Evolutionary conservation across 108 stramenopile genomes (phyloP).

Genomic region (Conticribra guillardii): DNA sequence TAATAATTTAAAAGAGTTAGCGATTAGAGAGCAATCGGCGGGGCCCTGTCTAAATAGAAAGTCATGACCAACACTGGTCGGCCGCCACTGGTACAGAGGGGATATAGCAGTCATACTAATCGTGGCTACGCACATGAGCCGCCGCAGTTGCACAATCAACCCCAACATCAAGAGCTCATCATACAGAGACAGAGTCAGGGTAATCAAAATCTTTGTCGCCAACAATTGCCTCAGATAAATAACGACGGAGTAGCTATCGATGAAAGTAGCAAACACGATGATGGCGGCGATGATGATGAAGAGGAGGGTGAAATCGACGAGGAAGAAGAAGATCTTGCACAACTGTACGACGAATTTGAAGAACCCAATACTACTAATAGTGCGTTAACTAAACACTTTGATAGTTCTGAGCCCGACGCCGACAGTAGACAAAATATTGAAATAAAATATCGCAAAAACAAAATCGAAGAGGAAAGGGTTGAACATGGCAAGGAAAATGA

Average conservation of each 20-base stretch:
- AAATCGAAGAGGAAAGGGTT: too few species aligned
- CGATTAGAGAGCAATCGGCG: too few species aligned
- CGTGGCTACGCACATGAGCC: not conserved
- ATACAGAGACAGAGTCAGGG: not conserved
- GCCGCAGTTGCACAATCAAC: not conserved
- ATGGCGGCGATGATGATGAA: slow-evolving; percentile 24
- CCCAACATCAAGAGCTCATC: not conserved
- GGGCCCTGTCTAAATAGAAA: too few species aligned
- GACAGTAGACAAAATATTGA: not conserved
- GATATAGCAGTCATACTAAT: not conserved
- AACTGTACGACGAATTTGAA: slow-evolving; percentile 48
- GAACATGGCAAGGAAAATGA: too few species aligned
- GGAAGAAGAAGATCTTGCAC: slow-evolving; percentile 37
- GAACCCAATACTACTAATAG: slow-evolving; percentile 1
- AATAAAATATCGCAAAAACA: too few species aligned
- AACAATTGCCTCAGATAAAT: not conserved
- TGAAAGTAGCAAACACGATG: not conserved
- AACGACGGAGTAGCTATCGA: not conserved
- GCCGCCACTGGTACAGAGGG: too few species aligned
- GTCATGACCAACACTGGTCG: too few species aligned
- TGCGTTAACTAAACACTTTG: not conserved
- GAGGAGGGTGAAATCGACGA: slow-evolving; percentile 53
- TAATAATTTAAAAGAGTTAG: too few species aligned
- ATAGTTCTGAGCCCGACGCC: not conserved
- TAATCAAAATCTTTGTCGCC: not conserved